Evolutionary conservation across 768 basidiomycete species (phyloP), one percentile per base, ranked within the genome.

Genomic region (Kondoa malvinella): DNA sequence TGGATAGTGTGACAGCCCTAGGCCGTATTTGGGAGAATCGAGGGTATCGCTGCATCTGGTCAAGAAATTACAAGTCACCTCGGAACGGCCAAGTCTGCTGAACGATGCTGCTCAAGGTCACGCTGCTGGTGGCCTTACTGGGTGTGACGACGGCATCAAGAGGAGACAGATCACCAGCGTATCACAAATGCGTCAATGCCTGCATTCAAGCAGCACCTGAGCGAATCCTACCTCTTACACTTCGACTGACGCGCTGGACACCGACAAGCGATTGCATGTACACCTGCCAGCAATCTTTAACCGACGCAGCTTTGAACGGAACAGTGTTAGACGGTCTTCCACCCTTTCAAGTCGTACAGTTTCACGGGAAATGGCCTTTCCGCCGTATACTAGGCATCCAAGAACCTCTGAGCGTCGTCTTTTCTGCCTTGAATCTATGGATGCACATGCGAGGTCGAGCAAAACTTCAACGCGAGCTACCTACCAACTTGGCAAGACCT

Each of bases 331-430:
- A 71, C n/a, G 74, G 73, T 1, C 67, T 75, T 3, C 73, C 72
- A 1, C 30, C 50, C 14, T 71, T 67, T 2, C 59, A 40, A 1
- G 77, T 88, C 0, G 83, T 87, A 57, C 92, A 95, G 72, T 92
- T 88, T 76, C 83, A 90, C 73, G 95, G 94, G 17, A 97, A 97
- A 79, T 97, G 94, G 94, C 89, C 92, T 0, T 97, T 99, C 76
- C 87, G 85, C 83, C 82, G 92, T 32, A 79, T 87, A 26, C 78
- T 80, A n/a, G 89, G 92, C 32, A 86, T 90, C 77, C 94, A 97
- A 75, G 94, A 99, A 77, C 92, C 94, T 3, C 87, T 92, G 4
- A 88, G 89, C 1, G 92, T 95, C 68, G 77, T 83, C 34, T 95
- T 96, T 79, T 92, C 89, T 16, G 73, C 95, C n/a, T 78, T 85